phyloP scores from a whole-genome alignment of 2,329 filamentous ascomycete species.

The Ophiostoma perfectum region DNA sequence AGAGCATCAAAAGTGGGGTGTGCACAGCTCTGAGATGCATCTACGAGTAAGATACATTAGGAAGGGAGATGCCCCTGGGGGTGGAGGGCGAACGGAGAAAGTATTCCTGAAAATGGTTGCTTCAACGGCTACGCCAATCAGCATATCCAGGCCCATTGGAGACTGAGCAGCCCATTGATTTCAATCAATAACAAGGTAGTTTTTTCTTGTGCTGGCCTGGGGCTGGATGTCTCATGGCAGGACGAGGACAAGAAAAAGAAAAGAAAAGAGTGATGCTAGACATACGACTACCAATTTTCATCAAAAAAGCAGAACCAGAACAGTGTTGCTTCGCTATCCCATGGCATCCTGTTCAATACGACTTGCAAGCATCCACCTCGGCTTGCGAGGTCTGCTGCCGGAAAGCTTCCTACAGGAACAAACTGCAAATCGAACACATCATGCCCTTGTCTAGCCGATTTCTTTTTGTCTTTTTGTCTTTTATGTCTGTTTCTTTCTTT shows the following conservation, averaged over 20 bases:
- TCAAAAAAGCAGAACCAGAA: no score
- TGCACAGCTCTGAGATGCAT: neutral
- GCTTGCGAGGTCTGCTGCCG: neutral
- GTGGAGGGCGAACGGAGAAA: neutral
- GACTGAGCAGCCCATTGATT: neutral
- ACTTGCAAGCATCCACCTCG: neutral
- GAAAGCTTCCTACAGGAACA: neutral
- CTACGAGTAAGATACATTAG: neutral
- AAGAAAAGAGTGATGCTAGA: no score
- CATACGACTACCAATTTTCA: no score
- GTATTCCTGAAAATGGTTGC: neutral
- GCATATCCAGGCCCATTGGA: neutral
- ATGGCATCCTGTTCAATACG: neutral
- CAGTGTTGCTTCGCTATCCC: neutral
- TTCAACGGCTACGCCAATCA: neutral
- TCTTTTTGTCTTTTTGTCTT: neutral
- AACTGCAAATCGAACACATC: neutral
- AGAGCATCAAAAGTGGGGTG: neutral
- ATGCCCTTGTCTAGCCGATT: neutral
- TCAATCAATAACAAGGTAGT: neutral
- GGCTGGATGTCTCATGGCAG: neutral
- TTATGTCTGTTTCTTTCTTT: neutral
- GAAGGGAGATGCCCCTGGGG: neutral
- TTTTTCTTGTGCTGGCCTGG: neutral
- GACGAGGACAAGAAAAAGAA: neutral